A percentile compares a stretch with the other conserved stretches of the same genome.
Evolutionary conservation across 371 early-diverging fungal genomes (phyloP).

Genomic region (Mucor piriformis): DNA sequence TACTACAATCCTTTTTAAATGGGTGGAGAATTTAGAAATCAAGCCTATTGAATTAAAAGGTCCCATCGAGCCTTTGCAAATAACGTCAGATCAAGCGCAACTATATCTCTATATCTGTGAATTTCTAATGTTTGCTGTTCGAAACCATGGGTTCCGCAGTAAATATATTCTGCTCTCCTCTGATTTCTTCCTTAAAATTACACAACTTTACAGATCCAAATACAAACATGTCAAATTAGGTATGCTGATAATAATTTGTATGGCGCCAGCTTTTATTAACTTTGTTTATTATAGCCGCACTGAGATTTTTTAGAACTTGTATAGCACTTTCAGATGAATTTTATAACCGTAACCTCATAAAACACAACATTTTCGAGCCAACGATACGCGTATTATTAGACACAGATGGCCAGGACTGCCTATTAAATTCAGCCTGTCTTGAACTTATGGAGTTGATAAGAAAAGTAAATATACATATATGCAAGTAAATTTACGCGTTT

Average conservation of each 20-base stretch:
- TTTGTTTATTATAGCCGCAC: constrained; percentile 57
- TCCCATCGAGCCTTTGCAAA: constrained; percentile 33
- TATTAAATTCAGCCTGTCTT: constrained; percentile 86
- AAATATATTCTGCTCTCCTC: constrained; percentile 74
- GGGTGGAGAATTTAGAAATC: constrained; percentile 52
- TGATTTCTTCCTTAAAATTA: constrained; percentile 60
- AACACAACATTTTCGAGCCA: constrained; percentile 68
- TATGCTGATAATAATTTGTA: constrained; percentile 24
- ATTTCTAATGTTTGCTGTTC: constrained; percentile 65
- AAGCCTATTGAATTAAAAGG: constrained; percentile 35
- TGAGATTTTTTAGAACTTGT: constrained; percentile 79
- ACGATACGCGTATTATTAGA: constrained; percentile 67
- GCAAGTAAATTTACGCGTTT: background rate
- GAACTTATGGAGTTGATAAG: constrained; percentile 84
- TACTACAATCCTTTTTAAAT: constrained; percentile 56
- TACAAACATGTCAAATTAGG: constrained; percentile 74
- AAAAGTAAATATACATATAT: constrained; percentile 46
- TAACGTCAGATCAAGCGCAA: constrained; percentile 36
- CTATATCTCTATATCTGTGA: constrained; percentile 71
- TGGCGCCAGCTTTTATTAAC: background rate
- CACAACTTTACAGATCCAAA: constrained; percentile 67
- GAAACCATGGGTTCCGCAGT: constrained; percentile 72
- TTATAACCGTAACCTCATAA: constrained; percentile 69
- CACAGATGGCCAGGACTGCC: constrained; percentile 73
- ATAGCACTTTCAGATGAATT: constrained; percentile 79